These are phyloP conservation scores for Plantago lanceolata DNA, from an alignment of 305 asterid genomes.

Conservation along the genomic window DNA sequence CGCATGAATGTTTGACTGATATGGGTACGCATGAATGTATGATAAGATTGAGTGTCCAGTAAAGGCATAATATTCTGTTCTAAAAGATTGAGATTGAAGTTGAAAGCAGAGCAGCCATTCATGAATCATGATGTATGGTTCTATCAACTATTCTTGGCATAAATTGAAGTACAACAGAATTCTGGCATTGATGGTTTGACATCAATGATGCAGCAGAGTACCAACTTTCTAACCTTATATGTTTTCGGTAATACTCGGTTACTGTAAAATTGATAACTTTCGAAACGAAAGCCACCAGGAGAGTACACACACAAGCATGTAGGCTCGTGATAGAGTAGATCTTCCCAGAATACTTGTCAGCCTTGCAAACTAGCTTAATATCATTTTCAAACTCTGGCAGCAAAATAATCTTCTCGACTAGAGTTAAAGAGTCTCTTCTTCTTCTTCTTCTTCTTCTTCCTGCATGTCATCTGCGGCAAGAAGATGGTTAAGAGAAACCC, in stretches of 20 bases:
- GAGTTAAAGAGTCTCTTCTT: conserved; percentile 18
- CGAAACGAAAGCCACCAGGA: not conserved
- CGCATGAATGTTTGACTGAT: no score
- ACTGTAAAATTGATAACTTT: not conserved
- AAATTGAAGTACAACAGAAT: no score
- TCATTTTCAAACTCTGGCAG: conserved; percentile 5
- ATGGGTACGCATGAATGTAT: no score
- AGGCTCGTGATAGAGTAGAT: not conserved
- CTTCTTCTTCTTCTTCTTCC: conserved; percentile 54
- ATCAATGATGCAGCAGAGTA: no score
- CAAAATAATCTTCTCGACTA: conserved; percentile 9
- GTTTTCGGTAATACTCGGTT: no score
- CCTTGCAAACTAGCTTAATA: not conserved
- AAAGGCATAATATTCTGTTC: no score
- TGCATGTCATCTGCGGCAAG: conserved; percentile 63
- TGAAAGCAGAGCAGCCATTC: no score
- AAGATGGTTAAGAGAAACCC: conserved; percentile 73
- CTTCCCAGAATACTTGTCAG: not conserved
- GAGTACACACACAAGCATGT: not conserved
- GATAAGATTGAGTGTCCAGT: no score
- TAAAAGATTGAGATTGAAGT: no score
- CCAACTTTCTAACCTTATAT: not conserved
- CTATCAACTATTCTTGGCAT: no score
- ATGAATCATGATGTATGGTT: no score
- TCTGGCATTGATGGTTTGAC: no score